Conservation (phyloP, 306 rosid genomes). For the Luffa aegyptiaca region DNA sequence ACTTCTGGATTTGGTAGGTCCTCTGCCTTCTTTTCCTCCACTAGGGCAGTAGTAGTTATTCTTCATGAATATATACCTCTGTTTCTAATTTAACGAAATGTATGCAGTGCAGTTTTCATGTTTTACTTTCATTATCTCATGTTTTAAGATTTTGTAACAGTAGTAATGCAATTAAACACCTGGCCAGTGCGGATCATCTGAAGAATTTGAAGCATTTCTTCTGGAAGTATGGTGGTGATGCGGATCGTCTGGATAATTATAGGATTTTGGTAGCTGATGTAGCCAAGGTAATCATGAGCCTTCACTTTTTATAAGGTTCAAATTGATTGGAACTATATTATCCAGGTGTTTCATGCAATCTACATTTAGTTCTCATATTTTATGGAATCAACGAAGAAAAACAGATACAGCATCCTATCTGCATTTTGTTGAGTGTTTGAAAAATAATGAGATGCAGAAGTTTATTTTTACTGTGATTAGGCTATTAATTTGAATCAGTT, state of each 20-base stretch:
- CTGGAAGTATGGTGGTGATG: constrained; percentile 66
- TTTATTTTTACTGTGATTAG: neutral
- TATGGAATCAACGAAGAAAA: neutral
- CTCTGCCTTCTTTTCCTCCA: neutral
- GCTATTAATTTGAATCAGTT: constrained; percentile 2
- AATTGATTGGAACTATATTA: neutral
- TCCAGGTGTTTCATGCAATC: neutral
- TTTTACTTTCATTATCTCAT: constrained; percentile 6
- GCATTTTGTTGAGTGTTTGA: neutral
- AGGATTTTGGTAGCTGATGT: constrained; percentile 46
- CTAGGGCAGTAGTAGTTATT: neutral
- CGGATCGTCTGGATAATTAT: constrained; percentile 37
- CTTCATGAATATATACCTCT: neutral
- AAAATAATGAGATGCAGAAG: neutral
- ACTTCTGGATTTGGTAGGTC: neutral
- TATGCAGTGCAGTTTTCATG: neutral
- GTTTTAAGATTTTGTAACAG: constrained; percentile 22
- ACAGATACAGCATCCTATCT: neutral
- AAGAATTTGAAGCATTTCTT: constrained; percentile 76
- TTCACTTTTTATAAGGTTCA: neutral
- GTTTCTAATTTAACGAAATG: neutral
- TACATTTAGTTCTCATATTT: neutral
- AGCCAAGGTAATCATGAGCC: constrained; percentile 38
- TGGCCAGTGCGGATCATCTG: constrained; percentile 54
- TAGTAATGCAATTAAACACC: constrained; percentile 60